These are phyloP conservation scores for Pyricularia sp. DNA, from an alignment of 2,329 filamentous ascomycete genomes.

Conservation along the genomic window DNA sequence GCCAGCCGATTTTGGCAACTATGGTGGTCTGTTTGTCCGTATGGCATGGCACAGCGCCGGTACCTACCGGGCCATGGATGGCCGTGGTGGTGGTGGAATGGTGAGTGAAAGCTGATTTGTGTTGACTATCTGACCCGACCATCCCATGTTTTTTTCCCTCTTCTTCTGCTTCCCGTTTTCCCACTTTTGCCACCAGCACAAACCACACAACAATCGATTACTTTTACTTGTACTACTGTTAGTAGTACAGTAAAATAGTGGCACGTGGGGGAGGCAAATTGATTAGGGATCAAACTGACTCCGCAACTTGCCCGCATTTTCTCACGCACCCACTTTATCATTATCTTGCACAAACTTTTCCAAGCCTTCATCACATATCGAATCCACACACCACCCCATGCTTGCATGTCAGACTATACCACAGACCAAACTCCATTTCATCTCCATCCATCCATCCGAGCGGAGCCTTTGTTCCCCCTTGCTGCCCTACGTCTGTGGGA, in stretches of 20 bases:
- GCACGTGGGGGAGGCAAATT: no score
- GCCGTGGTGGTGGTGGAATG: constrained; percentile 57
- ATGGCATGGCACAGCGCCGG: constrained; percentile 70
- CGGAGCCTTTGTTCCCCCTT: background rate
- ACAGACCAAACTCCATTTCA: background rate
- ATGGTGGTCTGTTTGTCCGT: constrained; percentile 65
- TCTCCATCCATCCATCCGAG: background rate
- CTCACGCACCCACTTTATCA: background rate
- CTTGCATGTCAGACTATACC: no score
- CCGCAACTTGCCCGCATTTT: background rate
- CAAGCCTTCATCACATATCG: background rate
- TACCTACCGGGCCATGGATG: constrained; percentile 63
- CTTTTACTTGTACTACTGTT: no score
- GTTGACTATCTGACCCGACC: background rate
- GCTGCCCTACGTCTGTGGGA: background rate
- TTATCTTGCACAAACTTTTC: background rate
- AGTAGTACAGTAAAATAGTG: no score
- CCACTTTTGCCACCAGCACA: background rate
- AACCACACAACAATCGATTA: background rate
- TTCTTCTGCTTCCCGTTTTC: background rate
- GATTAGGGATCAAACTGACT: no score
- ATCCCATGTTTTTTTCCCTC: background rate
- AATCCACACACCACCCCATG: background rate
- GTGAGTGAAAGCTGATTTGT: constrained; percentile 2
- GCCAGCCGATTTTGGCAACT: constrained; percentile 70